Base-by-base conservation (phyloP, 75 land plant genomes). In the Pinus taeda region DNA sequence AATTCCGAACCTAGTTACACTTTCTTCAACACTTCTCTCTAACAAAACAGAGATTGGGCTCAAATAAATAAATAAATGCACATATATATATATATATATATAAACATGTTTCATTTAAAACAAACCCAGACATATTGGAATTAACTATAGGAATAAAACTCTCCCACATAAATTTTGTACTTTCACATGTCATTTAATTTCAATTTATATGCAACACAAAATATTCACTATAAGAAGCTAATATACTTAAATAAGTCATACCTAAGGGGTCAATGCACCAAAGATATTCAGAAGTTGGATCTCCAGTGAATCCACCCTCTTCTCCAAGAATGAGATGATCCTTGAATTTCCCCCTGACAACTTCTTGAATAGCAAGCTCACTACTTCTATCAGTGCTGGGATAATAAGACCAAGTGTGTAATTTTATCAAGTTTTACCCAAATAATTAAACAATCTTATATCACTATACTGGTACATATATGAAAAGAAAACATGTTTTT, bases 191-290 rank as follows among this genome's bases (percentile, higher is more conserved):
- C 29, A 24, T 30, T 30, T 18, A 1, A 1, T 17, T 65, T 20
- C 69, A 65, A 65, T 15, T 33, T 33, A 65, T n/a, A 30, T 33
- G 14, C 39, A 33, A 65, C 42, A 36, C 42, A 17, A 33, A 65
- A 33, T 37, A 33, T 65, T 65, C 30, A 14, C 20, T 65, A 33
- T 17, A 2, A 65, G 39, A 65, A 65, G 24, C 20, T 6, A 33
- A 65, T 65, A 33, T 33, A 33, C 18, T 17, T 15, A 42, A 66
- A 67, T 45, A 75, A 59, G n/a, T 11, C 81, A 78, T 59, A 97
- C 99, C 99, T 79, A 97, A 89, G 73, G 98, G 99, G 79, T 97
- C 99, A 73, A 97, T 91, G 85, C 99, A 97, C 99, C 99, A 97
- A 13, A 97, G 90, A 75, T 95, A 97, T 70, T 95, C 96, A 57